Conservation (phyloP, 2,329 filamentous ascomycete genomes). For the Penicillium aurantiogriseum region DNA sequence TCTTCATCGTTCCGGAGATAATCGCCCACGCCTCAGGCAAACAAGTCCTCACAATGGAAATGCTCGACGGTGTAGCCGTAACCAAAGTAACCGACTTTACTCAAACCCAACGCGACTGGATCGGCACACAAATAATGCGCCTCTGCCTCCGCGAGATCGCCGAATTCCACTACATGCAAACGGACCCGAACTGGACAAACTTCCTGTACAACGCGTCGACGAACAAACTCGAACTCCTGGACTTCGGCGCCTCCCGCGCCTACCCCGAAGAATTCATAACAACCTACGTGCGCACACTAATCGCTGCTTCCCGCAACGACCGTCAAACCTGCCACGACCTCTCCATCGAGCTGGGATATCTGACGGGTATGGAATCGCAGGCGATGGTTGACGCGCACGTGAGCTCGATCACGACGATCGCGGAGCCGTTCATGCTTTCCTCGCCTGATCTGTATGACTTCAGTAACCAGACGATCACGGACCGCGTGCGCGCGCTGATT, state of each 20-base stretch:
- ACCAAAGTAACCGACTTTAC: constrained; percentile 74
- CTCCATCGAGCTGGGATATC: constrained; percentile 78
- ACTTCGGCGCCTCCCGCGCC: constrained; percentile 90
- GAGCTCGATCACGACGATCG: constrained; percentile 82
- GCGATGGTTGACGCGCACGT: constrained; percentile 88
- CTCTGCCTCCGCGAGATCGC: constrained; percentile 90
- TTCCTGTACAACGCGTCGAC: constrained; percentile 80
- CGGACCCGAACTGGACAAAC: constrained; percentile 99
- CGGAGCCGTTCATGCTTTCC: constrained; percentile 78
- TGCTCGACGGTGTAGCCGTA: constrained; percentile 81
- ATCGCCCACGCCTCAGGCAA: constrained; percentile 76
- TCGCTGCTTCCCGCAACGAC: constrained; percentile 73
- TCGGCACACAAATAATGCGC: constrained; percentile 87
- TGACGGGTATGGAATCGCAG: constrained; percentile 83
- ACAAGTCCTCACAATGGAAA: constrained; percentile 89
- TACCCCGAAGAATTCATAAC: constrained; percentile 77
- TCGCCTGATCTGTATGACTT: constrained; percentile 91
- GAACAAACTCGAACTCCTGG: constrained; percentile 79
- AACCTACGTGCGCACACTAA: constrained; percentile 75
- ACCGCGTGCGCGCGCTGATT: constrained; percentile 82
- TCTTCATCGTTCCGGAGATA: constrained; percentile 77
- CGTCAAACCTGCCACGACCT: constrained; percentile 61
- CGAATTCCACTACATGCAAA: constrained; percentile 98
- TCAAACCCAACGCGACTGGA: constrained; percentile 89
- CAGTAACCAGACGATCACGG: constrained; percentile 89